Conservation (phyloP, 2,329 filamentous ascomycete genomes). For the Botryotinia narcissicola region DNA sequence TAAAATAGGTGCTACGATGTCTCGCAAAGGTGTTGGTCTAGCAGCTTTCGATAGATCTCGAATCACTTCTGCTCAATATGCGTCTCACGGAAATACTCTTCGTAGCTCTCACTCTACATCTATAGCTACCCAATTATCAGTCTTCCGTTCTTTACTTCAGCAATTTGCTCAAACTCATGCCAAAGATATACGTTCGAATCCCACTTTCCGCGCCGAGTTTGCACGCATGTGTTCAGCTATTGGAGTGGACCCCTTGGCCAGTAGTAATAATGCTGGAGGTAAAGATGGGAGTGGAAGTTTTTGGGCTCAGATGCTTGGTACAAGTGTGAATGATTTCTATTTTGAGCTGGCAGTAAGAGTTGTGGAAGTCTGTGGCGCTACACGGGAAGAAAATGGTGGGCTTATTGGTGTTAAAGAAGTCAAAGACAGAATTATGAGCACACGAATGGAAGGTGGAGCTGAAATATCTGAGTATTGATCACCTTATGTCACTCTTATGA, state of each 20-base stretch:
- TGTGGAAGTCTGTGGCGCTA: conserved; percentile 86
- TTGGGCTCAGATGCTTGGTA: conserved; percentile 89
- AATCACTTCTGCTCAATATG: conserved; percentile 84
- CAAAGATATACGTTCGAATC: conserved; percentile 93
- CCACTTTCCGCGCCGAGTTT: conserved; percentile 92
- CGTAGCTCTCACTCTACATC: conserved; percentile 80
- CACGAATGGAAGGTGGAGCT: conserved; percentile 70
- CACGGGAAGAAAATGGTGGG: conserved; percentile 86
- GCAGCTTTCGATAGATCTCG: conserved; percentile 84
- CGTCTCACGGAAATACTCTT: conserved; percentile 83
- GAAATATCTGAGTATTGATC: conserved; percentile 70
- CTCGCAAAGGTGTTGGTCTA: conserved; percentile 82
- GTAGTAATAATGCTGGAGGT: conserved; percentile 51
- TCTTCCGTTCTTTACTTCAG: conserved; percentile 93
- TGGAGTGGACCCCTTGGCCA: conserved; percentile 90
- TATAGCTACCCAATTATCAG: conserved; percentile 87
- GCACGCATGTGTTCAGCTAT: conserved; percentile 98
- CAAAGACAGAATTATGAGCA: conserved; percentile 68
- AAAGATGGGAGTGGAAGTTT: conserved; percentile 61
- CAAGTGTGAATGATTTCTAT: conserved; percentile 96
- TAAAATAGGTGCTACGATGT: conserved; percentile 46
- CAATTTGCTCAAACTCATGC: conserved; percentile 94
- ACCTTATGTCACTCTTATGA: not conserved
- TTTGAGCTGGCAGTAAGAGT: conserved; percentile 96
- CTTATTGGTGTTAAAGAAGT: conserved; percentile 83